Base-by-base conservation (phyloP, 495 filamentous ascomycete species). In the Annulohypoxylon stygium region DNA sequence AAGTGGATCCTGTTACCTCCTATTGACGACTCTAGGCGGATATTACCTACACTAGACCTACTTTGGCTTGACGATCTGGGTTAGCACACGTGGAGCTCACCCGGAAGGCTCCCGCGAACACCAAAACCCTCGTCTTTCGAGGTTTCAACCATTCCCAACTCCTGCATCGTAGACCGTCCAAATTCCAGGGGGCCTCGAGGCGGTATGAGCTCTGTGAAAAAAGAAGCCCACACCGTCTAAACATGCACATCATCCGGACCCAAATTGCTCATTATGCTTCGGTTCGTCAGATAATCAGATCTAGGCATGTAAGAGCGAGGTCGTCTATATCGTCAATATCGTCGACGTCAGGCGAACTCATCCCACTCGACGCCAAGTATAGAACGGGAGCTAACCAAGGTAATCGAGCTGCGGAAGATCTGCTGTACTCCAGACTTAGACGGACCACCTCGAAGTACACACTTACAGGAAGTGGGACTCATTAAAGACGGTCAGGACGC, bases 81-180 rank as follows among this genome's bases (percentile, higher is more conserved):
- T 70, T 71, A 74, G 71, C 62, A 67, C 71, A 67, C 71, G 71
- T 74, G 71, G 71, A 70, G 54, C 68, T 67, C 59, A 34, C 3
- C 72, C 72, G 72, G 72, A 75, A 75, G 67, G 16, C 67, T 71
- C 67, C 72, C 72, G 72, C 72, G 72, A 71, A 65, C 67, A 67
- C 72, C 64, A 65, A 68, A 50, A 75, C 67, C 63, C 63, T 75
- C 72, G 72, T 37, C 53, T 68, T 67, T 47, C 53, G 48, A 57
- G 37, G 72, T 65, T 75, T 75, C 61, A 36, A 62, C 57, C 63
- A 37, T 62, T 70, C 41, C 62, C 23, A 57, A 60, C 64, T 64
- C 51, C 50, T 67, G 43, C 60, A 64, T 51, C 50, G 20, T 37
- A 58, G 62, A 69, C 51, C 26, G 30, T 43, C 23, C 62, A 37